Evolutionary conservation across 345 rosid species (phyloP).

Genomic region (Salix dunnii): DNA sequence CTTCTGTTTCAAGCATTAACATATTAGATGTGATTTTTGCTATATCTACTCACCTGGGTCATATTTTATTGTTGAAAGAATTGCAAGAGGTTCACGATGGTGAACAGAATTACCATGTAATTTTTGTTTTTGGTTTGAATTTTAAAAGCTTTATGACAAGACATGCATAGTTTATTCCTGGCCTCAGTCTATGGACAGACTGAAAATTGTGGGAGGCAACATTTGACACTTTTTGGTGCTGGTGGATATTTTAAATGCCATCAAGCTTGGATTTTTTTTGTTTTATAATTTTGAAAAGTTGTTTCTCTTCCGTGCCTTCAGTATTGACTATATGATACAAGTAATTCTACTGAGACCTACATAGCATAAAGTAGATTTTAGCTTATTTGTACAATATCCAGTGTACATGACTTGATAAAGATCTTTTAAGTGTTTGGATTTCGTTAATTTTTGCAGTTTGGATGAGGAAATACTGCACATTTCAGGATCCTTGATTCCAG

Average conservation of each 20-base stretch:
- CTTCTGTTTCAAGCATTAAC: neutral
- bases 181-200: neutral
- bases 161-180: neutral
- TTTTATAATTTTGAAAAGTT: too few relatives aligned
- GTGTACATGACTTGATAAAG: neutral
- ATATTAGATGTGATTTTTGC: neutral
- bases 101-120: neutral
- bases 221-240: neutral
- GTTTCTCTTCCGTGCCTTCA: neutral
- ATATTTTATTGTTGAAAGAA: neutral
- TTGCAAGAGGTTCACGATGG: neutral
- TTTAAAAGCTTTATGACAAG: neutral
- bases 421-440: constrained; percentile 6
- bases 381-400: neutral
- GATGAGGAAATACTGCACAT: constrained; percentile 74
- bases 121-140: neutral
- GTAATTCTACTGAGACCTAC: neutral
- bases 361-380: neutral
- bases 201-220: neutral
- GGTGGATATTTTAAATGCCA: neutral
- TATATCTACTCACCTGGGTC: neutral
- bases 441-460: constrained; percentile 46
- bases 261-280: neutral
- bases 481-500: constrained; percentile 55
- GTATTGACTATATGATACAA: neutral